Percentiles rank a stretch among this genome's conserved stretches.
phyloP scores from a whole-genome alignment of 2,329 filamentous ascomycete genomes.

The Fulvia fulva region DNA sequence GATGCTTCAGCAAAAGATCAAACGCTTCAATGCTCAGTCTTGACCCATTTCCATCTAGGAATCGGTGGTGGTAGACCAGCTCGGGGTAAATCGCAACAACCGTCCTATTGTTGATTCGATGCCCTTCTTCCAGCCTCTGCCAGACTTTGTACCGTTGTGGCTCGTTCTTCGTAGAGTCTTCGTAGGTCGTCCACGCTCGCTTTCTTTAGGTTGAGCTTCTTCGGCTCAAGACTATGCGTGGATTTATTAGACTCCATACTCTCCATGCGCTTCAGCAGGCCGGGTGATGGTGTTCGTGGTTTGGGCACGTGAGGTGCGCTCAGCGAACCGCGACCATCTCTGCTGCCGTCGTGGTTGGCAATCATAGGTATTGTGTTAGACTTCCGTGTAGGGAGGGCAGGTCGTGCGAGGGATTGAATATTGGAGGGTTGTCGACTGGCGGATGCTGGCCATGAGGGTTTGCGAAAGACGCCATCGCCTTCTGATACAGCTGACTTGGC shows the following conservation, averaged over 20 bases:
- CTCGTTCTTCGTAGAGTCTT: conserved; percentile 47
- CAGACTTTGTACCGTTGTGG: conserved; percentile 34
- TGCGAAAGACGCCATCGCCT: conserved; percentile 26
- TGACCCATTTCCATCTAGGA: conserved; percentile 7
- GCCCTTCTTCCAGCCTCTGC: conserved; percentile 14
- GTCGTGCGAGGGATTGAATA: conserved; percentile 24
- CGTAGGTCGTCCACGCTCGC: conserved; percentile 46
- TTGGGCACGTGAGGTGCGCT: conserved; percentile 18
- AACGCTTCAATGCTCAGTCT: not conserved
- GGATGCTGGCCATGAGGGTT: conserved; percentile 34
- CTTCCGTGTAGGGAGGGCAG: conserved; percentile 16
- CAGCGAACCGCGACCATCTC: not conserved
- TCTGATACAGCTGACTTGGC: conserved; percentile 13
- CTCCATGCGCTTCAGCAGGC: conserved; percentile 45
- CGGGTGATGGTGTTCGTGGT: conserved; percentile 37
- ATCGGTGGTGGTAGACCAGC: not conserved
- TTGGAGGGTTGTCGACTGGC: conserved; percentile 17
- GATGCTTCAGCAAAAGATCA: not conserved
- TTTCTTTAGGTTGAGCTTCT: conserved; percentile 42
- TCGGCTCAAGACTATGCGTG: conserved; percentile 20
- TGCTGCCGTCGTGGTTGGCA: conserved; percentile 3
- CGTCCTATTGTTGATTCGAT: conserved; percentile 10
- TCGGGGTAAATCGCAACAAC: not conserved
- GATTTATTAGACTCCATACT: conserved; percentile 36
- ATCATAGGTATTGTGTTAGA: conserved; percentile 17